Conservation (phyloP, 768 basidiomycete species). For the Pleurotus ostreatus region DNA sequence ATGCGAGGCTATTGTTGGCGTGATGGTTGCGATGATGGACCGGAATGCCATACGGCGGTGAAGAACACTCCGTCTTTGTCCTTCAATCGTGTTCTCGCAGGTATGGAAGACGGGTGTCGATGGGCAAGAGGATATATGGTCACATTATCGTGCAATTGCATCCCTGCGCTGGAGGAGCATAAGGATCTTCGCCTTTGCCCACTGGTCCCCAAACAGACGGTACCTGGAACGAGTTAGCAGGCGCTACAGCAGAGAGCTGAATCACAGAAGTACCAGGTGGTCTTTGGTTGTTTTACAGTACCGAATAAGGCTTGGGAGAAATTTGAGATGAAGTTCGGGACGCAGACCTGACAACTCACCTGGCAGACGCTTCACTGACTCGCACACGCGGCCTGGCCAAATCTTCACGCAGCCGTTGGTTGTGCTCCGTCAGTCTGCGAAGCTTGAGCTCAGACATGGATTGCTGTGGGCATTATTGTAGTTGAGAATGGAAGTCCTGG, state of each 20-base stretch:
- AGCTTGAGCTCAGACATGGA: conserved; percentile 98
- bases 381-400: conserved; percentile 83
- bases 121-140: conserved; percentile 16
- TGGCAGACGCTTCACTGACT: conserved; percentile 88
- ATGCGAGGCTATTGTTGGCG: conserved; percentile 1
- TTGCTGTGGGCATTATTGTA: conserved; percentile 42
- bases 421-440: conserved; percentile 89
- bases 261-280: conserved; percentile 58
- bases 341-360: conserved; percentile 41
- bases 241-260: conserved; percentile 6
- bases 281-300: conserved; percentile 95
- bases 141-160: conserved; percentile 75
- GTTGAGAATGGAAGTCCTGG: conserved; percentile 8
- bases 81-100: not conserved
- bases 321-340: not conserved
- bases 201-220: conserved; percentile 95
- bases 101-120: not conserved
- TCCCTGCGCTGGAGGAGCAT: conserved; percentile 74
- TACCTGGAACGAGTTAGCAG: conserved; percentile 43
- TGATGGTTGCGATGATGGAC: not conserved
- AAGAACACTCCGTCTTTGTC: not conserved
- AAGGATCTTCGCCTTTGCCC: conserved; percentile 88
- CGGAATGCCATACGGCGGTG: not conserved
- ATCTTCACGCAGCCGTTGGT: conserved; percentile 87
- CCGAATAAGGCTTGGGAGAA: conserved; percentile 68